Base-by-base conservation (phyloP, 768 basidiomycete genomes). In the Phylloporus rhodoxanthus region DNA sequence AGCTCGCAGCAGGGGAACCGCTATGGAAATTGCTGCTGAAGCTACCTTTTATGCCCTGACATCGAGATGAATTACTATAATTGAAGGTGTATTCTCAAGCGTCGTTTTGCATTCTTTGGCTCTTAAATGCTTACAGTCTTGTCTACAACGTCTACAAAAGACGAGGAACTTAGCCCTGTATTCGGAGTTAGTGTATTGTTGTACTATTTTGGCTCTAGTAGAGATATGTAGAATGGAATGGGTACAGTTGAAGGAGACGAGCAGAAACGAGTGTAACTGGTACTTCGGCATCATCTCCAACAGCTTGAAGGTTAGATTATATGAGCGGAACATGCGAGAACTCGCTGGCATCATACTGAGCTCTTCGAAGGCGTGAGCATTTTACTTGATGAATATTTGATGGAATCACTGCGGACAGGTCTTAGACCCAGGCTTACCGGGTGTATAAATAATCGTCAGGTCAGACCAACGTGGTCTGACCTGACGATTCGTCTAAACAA, bases 1-100 rank as follows among this genome's bases (percentile, higher is more conserved):
- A 9, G 64, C 58, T 26, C 54, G 66, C 20, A 57, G 64, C 40
- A 61, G 59, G 26, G 64, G 64, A 26, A 50, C 52, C 20, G 64
- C 64, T 17, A 66, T 66, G 66, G 66, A 68, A 47, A 28, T 47
- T 8, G 64, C 64, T 36, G 66, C 64, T 19, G 64, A 66, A 49
- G 43, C 40, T 5, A 54, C 66, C 17, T 59, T 57, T 48, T 50
- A 43, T 17, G 66, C 66, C 11, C 36, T 66, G 43, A 47, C 60
- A 13, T 42, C n/a, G 64, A 55, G 10, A 28, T 66, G 33, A 56
- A 26, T 43, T 23, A 42, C 38, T 45, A 43, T 44, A 34, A 30
- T 14, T 38, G 41, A 46, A 51, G 53, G 48, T 52, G 20, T 41
- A 43, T 38, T 32, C 32, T 26, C 33, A 30, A 13, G 36, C 34